phyloP scores from a whole-genome alignment of 2,329 filamentous ascomycete species.

The Mollisiaceae sp. region DNA sequence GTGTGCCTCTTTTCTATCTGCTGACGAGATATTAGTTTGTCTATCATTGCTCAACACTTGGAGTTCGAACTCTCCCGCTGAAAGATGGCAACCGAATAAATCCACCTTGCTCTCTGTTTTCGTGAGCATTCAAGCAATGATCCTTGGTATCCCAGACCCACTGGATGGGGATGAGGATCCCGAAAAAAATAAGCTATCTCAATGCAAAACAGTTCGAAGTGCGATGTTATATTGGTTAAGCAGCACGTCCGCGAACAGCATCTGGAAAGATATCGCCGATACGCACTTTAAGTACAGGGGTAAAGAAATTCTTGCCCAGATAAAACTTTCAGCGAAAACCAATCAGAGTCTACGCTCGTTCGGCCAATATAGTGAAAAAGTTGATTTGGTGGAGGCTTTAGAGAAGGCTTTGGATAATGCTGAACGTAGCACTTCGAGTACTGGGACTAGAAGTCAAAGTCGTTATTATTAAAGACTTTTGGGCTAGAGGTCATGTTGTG shows the following conservation, averaged over 20 bases:
- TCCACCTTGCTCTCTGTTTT: constrained; percentile 34
- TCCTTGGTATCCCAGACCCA: constrained; percentile 32
- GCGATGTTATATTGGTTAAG: constrained; percentile 8
- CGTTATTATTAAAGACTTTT: too few relatives aligned
- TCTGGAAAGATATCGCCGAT: constrained; percentile 5
- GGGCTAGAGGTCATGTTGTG: too few relatives aligned
- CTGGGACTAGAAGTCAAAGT: too few relatives aligned
- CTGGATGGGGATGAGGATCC: constrained; percentile 30
- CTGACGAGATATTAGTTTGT: constrained; percentile 5
- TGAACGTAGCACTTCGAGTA: too few relatives aligned
- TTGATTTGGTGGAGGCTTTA: too few relatives aligned
- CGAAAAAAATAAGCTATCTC: neutral
- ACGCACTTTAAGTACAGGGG: neutral
- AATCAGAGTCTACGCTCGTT: too few relatives aligned
- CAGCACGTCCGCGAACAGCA: neutral
- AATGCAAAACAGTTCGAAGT: neutral
- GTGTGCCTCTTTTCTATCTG: neutral
- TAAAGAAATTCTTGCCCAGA: neutral
- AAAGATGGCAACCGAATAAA: constrained; percentile 34
- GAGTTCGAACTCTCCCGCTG: constrained; percentile 19
- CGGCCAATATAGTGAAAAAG: too few relatives aligned
- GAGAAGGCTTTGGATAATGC: too few relatives aligned
- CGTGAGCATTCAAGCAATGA: constrained; percentile 35
- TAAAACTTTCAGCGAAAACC: neutral
- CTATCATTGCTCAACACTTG: constrained; percentile 14